phyloP scores from a whole-genome alignment of 306 rosid species.

The Prunus mongolica region DNA sequence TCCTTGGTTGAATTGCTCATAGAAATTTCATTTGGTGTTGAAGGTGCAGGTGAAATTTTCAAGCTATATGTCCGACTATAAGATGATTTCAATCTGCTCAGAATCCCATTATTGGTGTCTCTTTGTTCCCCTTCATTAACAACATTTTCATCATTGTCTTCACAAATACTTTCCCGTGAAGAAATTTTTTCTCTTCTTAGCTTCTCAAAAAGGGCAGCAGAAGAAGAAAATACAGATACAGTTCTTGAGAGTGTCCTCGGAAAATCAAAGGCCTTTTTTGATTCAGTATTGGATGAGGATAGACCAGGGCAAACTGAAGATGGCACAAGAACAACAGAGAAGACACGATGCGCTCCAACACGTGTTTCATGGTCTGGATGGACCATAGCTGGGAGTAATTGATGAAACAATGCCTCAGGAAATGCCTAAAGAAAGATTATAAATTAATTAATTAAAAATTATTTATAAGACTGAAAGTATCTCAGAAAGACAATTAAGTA shows the following conservation, averaged over 20 bases:
- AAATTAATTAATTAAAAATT: slow-evolving; percentile 29
- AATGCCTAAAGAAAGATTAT: slow-evolving; percentile 46
- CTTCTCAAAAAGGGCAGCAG: slow-evolving; percentile 92
- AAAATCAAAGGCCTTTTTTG: slow-evolving; percentile 44
- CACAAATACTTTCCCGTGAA: slow-evolving; percentile 41
- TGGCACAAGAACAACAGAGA: slow-evolving; percentile 87
- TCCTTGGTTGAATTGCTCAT: slow-evolving; percentile 34
- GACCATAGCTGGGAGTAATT: slow-evolving; percentile 80
- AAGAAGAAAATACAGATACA: slow-evolving; percentile 83
- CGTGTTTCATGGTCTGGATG: slow-evolving; percentile 93
- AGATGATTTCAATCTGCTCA: slow-evolving; percentile 53
- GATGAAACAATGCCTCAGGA: slow-evolving; percentile 96
- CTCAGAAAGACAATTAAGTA: slow-evolving; percentile 16
- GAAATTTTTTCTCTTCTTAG: slow-evolving; percentile 56
- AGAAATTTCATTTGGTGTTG: slow-evolving; percentile 31
- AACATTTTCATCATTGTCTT: slow-evolving; percentile 28
- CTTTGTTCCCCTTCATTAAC: slow-evolving; percentile 36
- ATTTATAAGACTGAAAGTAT: slow-evolving; percentile 21
- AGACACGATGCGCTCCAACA: slow-evolving; percentile 77
- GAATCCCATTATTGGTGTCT: slow-evolving; percentile 37
- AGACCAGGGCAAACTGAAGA: slow-evolving; percentile 56
- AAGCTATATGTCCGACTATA: slow-evolving; percentile 44
- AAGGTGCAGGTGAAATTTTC: slow-evolving; percentile 31
- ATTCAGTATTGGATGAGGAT: slow-evolving; percentile 27
- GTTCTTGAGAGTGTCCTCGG: slow-evolving; percentile 81